Base-by-base conservation (phyloP, 169 alveolate species). In the Plasmodium gonderi region DNA sequence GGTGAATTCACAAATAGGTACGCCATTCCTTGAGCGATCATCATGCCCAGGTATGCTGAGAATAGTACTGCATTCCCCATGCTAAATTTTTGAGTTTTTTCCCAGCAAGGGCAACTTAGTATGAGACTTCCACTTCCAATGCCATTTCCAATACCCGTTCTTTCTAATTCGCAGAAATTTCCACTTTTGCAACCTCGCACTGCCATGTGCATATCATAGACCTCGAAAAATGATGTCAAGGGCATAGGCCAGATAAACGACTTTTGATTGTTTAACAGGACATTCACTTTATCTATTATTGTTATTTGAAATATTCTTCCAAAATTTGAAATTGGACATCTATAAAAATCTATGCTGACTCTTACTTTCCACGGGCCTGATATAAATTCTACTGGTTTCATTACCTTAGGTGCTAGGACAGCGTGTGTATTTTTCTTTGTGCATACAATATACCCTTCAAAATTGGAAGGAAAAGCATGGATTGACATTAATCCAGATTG, bases 181-280 rank as follows among this genome's bases (percentile, higher is more conserved):
- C 87, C 87, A 14, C 68, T 75, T 51, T 51, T 49, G 14, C 82
- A 68, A 33, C 64, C 92, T 17, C 20, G n/a, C 3, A 60, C 87
- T 6, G 80, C 87, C 65, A 75, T 1, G 31, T 87, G 93, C n/a
- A 87, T 67, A 87, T 75, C 74, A 40, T 87, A 87, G 12, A 87
- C 87, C 45, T 87, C 75, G 20, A 77, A 51, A 49, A 87, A 75
- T 0, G 80, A 51, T 2, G 29, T 49, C n/a, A 87, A 64, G 23
- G 93, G 93, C 0, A 87, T 38, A 11, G 87, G 87, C 93, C 93
- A 87, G 26, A 74, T 36, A 64, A 87, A 87, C 0, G 87, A 75
- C 11, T 40, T 74, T 9, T 87, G 67, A 33, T 76, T 76, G 36
- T 87, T 87, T 17, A 60, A 12, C 45, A 87, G 23, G 9, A 87